Conservation (phyloP, 73 alveolate species). For the Paramecium biaurelia region DNA sequence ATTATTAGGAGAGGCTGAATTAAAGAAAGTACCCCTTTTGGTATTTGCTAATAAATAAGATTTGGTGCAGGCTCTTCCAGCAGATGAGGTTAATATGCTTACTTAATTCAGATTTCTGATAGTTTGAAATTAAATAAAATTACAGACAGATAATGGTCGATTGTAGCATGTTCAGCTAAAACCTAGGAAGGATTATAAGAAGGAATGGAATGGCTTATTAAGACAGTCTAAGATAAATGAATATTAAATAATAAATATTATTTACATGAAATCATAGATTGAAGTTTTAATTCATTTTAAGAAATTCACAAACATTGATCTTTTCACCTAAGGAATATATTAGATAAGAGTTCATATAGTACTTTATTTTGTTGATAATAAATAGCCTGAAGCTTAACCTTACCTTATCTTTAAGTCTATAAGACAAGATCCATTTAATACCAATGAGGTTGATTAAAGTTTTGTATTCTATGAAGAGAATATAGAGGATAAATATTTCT, state of each 20-base stretch:
- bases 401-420: neutral
- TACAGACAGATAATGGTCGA: slow-evolving; percentile 98
- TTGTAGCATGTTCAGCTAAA: slow-evolving; percentile 96
- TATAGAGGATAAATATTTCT: slow-evolving; percentile 8
- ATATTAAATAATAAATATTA: slow-evolving; percentile 35
- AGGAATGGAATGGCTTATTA: slow-evolving; percentile 97
- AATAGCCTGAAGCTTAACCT: slow-evolving; percentile 27
- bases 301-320: slow-evolving; percentile 37
- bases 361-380: neutral
- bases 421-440: neutral
- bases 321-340: slow-evolving; percentile 21
- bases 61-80: slow-evolving; percentile 90
- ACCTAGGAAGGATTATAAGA: slow-evolving; percentile 91
- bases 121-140: slow-evolving; percentile 84
- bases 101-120: slow-evolving; percentile 75
- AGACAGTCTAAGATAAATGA: slow-evolving; percentile 75
- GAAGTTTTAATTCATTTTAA: slow-evolving; percentile 15
- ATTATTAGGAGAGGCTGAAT: slow-evolving; percentile 72
- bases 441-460: neutral
- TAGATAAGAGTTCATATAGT: neutral
- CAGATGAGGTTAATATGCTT: slow-evolving; percentile 84
- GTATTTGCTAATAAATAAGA: slow-evolving; percentile 87
- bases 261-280: neutral
- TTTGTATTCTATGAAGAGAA: neutral
- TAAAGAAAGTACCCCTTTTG: slow-evolving; percentile 86